Percentiles rank a stretch among this genome's conserved stretches.
Evolutionary conservation across 148 eudicot genomes (phyloP).

Genomic region (Diospyros kaki): DNA sequence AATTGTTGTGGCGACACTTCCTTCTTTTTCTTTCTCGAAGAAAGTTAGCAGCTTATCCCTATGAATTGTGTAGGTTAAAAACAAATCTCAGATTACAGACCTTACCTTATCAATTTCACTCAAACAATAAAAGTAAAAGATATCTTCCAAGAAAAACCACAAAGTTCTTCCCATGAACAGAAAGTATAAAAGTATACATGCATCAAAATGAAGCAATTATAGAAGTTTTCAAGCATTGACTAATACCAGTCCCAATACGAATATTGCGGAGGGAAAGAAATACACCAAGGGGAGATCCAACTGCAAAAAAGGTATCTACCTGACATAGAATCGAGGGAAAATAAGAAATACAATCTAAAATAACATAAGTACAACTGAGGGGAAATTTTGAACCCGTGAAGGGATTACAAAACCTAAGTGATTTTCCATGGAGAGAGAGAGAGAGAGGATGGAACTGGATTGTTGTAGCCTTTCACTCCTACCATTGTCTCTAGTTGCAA

Average conservation of each 20-base stretch:
- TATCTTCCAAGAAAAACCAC: background rate
- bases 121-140: background rate
- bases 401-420: background rate
- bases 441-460: background rate
- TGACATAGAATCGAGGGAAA: constrained; percentile 25
- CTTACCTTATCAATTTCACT: too few species aligned
- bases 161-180: background rate
- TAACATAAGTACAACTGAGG: background rate
- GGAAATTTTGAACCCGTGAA: background rate
- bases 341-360: background rate
- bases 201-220: background rate
- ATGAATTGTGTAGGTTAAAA: too few species aligned
- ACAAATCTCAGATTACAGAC: too few species aligned
- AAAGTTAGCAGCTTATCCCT: background rate
- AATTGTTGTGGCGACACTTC: background rate
- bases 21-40: background rate
- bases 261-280: constrained; percentile 93
- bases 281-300: constrained; percentile 98
- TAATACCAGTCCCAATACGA: constrained; percentile 86
- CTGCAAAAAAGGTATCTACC: constrained; percentile 97
- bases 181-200: background rate
- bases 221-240: background rate
- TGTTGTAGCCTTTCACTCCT: too few species aligned
- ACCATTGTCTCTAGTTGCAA: too few species aligned
- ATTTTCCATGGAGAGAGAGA: background rate